Conservation (phyloP, 2,329 filamentous ascomycete genomes). For the Ophiostoma perfectum region DNA sequence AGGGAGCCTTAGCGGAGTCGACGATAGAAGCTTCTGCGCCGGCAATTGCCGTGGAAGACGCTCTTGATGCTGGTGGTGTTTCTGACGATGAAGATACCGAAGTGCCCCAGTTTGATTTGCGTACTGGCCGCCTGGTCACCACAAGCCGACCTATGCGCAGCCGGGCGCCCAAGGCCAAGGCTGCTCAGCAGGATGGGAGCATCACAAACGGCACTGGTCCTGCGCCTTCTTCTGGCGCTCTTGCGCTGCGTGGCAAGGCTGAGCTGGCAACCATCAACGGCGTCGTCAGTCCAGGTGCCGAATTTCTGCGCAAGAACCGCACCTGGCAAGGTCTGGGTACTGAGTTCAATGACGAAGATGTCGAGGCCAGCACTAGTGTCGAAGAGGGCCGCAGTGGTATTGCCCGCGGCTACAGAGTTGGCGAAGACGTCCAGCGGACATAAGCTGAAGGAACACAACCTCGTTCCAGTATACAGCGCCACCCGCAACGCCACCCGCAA, state of each 20-base stretch:
- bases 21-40: not conserved
- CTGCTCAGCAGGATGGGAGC: conserved; percentile 3
- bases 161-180: conserved; percentile 25
- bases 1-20: not conserved
- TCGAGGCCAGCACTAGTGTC: conserved; percentile 57
- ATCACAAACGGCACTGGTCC: conserved; percentile 26
- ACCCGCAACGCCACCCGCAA: not conserved
- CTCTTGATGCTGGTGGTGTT: conserved; percentile 28
- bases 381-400: conserved; percentile 85
- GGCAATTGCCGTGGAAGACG: not conserved
- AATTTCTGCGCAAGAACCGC: conserved; percentile 73
- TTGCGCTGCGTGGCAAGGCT: conserved; percentile 54
- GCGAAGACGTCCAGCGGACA: conserved; percentile 39
- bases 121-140: conserved; percentile 77
- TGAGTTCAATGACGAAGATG: conserved; percentile 57
- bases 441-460: not conserved
- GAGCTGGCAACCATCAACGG: conserved; percentile 79
- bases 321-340: conserved; percentile 91
- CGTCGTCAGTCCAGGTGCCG: conserved; percentile 82
- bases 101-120: conserved; percentile 84
- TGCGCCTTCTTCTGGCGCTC: conserved; percentile 39
- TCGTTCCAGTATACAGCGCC: not conserved
- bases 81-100: conserved; percentile 61
- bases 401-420: conserved; percentile 80
- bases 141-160: conserved; percentile 68